Evolutionary conservation across 2,329 filamentous ascomycete species (phyloP), one percentile per base, ranked within the genome.

Genomic region (Stemphylium beticola): DNA sequence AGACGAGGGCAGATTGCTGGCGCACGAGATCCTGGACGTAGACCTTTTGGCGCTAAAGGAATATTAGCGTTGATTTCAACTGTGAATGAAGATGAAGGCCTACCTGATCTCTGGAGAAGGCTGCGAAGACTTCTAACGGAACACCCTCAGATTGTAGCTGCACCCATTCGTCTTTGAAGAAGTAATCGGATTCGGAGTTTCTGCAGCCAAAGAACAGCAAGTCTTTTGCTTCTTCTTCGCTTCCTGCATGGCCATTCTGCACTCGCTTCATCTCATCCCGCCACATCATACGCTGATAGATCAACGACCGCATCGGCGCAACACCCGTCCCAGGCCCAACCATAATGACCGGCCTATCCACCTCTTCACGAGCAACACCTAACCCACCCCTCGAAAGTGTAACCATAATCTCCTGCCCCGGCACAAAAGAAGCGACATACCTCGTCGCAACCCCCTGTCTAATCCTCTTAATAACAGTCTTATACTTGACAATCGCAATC

Each of bases 371-470:
- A 2, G 62, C 67, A 1, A 74, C 72, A 22, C 68, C 59, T 60
- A 85, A 72, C 14, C 83, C 77, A 58, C 83, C 79, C 71, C 82
- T 77, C 77, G 83, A 76, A 60, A 87, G 68, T 2, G 81, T 79
- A 14, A 96, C 81, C 20, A 76, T 81, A 14, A 96, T 77, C 0
- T 76, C 74, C 9, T 87, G 85, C 1, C 83, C 83, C 0, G 80
- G 76, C 4, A 76, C 73, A 0, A 98, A 81, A 4, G 82, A 80
- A 17, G 88, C 83, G 15, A 98, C 82, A 71, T 97, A 98, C 20
- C 91, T 85, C 4, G 95, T 96, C 74, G 93, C 97, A 42, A 99
- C 87, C 1, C 95, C 95, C 67, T 93, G 85, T 15, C 95, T 85
- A 3, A 90, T 88, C 58, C 90, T 89, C 68, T 90, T 91, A 55